Conservation (phyloP, 495 filamentous ascomycete species). For the Talaromyces wortmannii region DNA sequence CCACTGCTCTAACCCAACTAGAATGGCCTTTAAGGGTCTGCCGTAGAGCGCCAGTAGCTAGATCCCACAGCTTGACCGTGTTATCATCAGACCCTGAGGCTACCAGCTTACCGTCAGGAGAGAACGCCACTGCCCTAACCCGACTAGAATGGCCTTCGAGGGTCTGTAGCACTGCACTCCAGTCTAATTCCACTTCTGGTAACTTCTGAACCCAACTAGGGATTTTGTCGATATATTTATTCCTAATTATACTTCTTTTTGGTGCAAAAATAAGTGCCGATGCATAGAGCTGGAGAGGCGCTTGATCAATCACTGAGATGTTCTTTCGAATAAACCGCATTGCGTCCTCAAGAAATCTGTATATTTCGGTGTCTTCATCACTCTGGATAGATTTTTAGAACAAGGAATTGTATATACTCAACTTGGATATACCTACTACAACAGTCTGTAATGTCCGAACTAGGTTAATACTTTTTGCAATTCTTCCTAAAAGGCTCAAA, state of each 20-base stretch:
- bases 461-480: conserved; percentile 14
- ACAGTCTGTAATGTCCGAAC: conserved; percentile 12
- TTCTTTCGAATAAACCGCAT: conserved; percentile 25
- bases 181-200: conserved; percentile 10
- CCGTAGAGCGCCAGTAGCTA: conserved; percentile 9
- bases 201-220: conserved; percentile 10
- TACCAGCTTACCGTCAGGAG: conserved; percentile 8
- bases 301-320: conserved; percentile 22
- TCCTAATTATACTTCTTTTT: conserved; percentile 19
- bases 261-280: conserved; percentile 30
- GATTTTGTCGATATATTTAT: conserved; percentile 6
- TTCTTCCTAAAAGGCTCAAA: conserved; percentile 18
- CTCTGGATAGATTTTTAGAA: conserved; percentile 1
- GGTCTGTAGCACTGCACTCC: conserved; percentile 10
- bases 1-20: conserved; percentile 6
- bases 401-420: conserved; percentile 7
- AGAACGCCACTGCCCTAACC: conserved; percentile 1
- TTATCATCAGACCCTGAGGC: conserved; percentile 13
- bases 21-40: conserved; percentile 14
- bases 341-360: conserved; percentile 22
- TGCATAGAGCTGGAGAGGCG: conserved; percentile 14
- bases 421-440: conserved; percentile 25
- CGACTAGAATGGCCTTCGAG: conserved; percentile 6
- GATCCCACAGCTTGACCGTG: conserved; percentile 22
- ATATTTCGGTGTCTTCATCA: conserved; percentile 10